These are phyloP conservation scores for Fraxinus angustifolia DNA, from an alignment of 305 asterid genomes.

Conservation along the genomic window DNA sequence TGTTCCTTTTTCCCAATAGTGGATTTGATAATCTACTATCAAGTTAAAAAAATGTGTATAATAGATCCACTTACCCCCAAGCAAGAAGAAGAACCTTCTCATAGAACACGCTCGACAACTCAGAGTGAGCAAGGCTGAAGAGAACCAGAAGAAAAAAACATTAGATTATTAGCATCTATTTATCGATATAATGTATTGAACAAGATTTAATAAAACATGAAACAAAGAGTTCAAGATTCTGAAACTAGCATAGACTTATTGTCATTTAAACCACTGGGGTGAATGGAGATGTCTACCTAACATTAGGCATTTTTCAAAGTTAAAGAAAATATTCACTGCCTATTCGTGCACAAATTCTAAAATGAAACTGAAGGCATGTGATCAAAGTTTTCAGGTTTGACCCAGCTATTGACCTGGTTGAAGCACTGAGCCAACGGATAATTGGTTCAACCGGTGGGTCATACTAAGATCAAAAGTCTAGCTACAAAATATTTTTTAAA, in stretches of 20 bases:
- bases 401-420: neutral
- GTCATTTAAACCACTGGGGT: neutral
- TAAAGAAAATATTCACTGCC: neutral
- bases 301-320: neutral
- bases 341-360: neutral
- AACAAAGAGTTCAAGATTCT: neutral
- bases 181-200: neutral
- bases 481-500: neutral
- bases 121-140: constrained; percentile 92
- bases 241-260: neutral
- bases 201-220: neutral
- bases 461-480: neutral
- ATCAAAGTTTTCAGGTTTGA: neutral
- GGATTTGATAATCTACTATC: neutral
- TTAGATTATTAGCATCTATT: constrained; percentile 12
- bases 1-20: neutral
- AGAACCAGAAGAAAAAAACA: constrained; percentile 18
- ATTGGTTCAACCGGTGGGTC: neutral
- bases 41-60: constrained; percentile 13
- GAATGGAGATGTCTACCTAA: neutral
- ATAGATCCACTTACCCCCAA: constrained; percentile 70
- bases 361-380: constrained; percentile 6
- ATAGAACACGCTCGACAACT: constrained; percentile 79
- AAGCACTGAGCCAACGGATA: neutral
- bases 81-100: constrained; percentile 97